Evolutionary conservation across 78 protist species (phyloP).

Genomic region (Guillardia theta): DNA sequence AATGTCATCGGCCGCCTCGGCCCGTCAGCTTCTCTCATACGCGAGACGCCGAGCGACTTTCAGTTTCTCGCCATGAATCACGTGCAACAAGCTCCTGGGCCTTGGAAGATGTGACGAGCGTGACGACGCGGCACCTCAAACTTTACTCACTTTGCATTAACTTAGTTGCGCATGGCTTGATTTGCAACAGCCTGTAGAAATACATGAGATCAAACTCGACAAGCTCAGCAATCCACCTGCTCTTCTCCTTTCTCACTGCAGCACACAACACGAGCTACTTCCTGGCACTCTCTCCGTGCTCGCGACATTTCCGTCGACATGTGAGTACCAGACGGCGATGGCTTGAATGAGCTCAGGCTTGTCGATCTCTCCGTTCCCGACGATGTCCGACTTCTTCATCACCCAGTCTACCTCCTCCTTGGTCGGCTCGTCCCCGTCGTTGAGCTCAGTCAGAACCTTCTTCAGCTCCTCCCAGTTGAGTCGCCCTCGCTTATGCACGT

Average conservation of each 20-base stretch:
- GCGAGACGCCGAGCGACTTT: no score
- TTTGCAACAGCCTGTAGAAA: background rate
- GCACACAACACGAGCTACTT: background rate
- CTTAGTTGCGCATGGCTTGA: no score
- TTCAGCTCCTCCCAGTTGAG: background rate
- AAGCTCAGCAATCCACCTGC: background rate
- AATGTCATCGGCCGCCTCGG: no score
- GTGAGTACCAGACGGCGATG: background rate
- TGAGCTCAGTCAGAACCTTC: background rate
- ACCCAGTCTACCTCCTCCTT: background rate
- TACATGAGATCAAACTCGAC: background rate
- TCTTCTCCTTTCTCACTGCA: background rate
- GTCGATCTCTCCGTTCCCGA: background rate
- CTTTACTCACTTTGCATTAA: background rate
- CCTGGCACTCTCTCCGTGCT: background rate
- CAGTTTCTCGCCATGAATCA: no score
- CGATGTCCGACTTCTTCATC: background rate
- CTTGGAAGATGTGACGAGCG: no score
- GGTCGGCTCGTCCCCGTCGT: background rate
- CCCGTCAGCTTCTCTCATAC: no score
- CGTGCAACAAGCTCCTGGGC: no score
- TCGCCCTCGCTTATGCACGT: background rate
- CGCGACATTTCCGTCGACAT: background rate
- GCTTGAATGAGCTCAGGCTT: background rate
- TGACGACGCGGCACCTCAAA: background rate